Percentiles rank a stretch among this genome's conserved stretches.
Conservation (phyloP, 257 asterid species). For the Solanum appendiculatum region DNA sequence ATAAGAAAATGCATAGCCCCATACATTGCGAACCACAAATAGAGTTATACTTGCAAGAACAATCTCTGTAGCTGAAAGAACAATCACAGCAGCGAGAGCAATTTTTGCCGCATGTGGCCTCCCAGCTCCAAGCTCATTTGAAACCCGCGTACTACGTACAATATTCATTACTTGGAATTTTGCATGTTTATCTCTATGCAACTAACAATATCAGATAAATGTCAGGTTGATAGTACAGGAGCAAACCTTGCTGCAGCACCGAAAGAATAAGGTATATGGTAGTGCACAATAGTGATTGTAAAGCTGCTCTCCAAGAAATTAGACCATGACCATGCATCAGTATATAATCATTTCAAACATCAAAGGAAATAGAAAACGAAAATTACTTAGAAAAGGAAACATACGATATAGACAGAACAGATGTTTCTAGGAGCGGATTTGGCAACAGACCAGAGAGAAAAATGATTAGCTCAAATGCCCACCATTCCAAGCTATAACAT, state of each 20-base stretch:
- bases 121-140: slow-evolving; percentile 78
- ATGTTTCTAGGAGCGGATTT: slow-evolving; percentile 67
- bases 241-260: slow-evolving; percentile 75
- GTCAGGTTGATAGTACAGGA: neutral
- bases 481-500: slow-evolving; percentile 58
- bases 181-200: neutral
- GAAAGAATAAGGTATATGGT: slow-evolving; percentile 52
- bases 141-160: slow-evolving; percentile 49
- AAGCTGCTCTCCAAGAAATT: slow-evolving; percentile 32
- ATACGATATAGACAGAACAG: slow-evolving; percentile 67
- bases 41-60: slow-evolving; percentile 27
- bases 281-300: slow-evolving; percentile 46
- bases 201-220: neutral
- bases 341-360: neutral
- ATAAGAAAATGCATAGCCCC: slow-evolving; percentile 51
- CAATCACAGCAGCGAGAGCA: slow-evolving; percentile 29
- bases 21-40: slow-evolving; percentile 23
- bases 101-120: slow-evolving; percentile 44
- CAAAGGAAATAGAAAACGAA: neutral
- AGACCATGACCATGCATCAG: neutral
- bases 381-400: neutral
- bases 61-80: slow-evolving; percentile 40
- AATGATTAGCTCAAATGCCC: slow-evolving; percentile 65
- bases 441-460: slow-evolving; percentile 72
- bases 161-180: neutral